Base-by-base conservation (phyloP, 2,329 filamentous ascomycete species). In the Trematosphaeria pertusa region DNA sequence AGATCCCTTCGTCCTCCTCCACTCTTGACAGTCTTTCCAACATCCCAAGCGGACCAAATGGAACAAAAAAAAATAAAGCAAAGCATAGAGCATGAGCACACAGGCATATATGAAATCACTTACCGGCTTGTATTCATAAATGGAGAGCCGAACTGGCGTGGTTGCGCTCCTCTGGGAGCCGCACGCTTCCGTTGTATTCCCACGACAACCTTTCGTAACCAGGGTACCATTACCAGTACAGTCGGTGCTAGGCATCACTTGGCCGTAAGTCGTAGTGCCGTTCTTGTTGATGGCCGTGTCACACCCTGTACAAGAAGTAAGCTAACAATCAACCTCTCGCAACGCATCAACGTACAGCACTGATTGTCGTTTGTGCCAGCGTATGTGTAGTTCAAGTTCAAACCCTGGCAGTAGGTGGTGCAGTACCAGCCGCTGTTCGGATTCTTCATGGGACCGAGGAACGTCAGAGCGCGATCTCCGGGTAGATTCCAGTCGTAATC, bases 341-440 rank as follows among this genome's bases (percentile, higher is more conserved):
- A 9, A 28, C 20, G 17, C 8, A 1, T 34, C 10, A 5, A 48
- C 52, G 9, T 52, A 58, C 55, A 58, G 22, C 56, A 59, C 49
- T 52, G 46, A 17, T 56, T 46, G 20, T 59, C 51, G 28, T 48
- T 43, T 17, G 51, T 57, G 15, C 44, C 55, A 34, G 53, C 53
- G 17, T 45, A 45, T 11, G 10, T 31, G 14, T 35, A 54, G 12
- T 21, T 48, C 32, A 47, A 54, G 14, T 35, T 33, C 4, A 50
- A 21, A 1, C 26, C 6, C 2, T 9, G 5, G 21, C 55, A 61
- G 10, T 26, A 10, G 1, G 10, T 30, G 7, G 46, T 46, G 32
- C 58, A 61, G 1, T 1, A 6, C 0, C 5, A 24, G n/a, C 45
- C 53, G 12, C 49, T 43, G 18, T 61, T 53, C 5, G 45, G 17